phyloP scores from a whole-genome alignment of 176 grass and related monocot species.

The Thalia dealbata region DNA sequence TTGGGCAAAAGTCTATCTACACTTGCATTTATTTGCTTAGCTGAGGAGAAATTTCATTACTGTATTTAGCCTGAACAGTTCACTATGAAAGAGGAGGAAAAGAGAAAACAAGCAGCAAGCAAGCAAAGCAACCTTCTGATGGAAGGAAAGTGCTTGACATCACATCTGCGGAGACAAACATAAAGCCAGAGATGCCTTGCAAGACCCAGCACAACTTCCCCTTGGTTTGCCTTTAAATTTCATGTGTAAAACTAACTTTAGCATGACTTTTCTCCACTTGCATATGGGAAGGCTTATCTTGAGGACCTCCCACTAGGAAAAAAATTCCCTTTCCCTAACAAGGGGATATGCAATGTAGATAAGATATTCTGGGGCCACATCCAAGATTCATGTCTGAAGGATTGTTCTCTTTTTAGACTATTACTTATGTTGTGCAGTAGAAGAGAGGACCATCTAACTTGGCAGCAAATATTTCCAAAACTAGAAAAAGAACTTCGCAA shows the following conservation, averaged over 20 bases:
- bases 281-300: background rate
- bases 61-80: background rate
- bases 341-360: background rate
- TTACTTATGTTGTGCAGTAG: too few species aligned
- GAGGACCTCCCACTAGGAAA: background rate
- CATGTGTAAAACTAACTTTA: background rate
- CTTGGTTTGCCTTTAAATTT: background rate
- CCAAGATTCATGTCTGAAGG: background rate
- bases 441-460: too few species aligned
- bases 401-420: too few species aligned
- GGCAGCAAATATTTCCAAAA: too few species aligned
- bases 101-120: background rate
- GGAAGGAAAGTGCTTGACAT: conserved; percentile 9
- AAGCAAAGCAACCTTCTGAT: background rate
- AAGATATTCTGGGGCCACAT: background rate
- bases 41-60: background rate
- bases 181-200: background rate
- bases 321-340: background rate
- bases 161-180: background rate
- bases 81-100: background rate
- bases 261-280: background rate
- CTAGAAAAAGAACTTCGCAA: too few species aligned
- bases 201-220: background rate
- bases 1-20: background rate
- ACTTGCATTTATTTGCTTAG: background rate